Evolutionary conservation across 345 rosid genomes (phyloP).

Genomic region (Eucalyptus polybractea): DNA sequence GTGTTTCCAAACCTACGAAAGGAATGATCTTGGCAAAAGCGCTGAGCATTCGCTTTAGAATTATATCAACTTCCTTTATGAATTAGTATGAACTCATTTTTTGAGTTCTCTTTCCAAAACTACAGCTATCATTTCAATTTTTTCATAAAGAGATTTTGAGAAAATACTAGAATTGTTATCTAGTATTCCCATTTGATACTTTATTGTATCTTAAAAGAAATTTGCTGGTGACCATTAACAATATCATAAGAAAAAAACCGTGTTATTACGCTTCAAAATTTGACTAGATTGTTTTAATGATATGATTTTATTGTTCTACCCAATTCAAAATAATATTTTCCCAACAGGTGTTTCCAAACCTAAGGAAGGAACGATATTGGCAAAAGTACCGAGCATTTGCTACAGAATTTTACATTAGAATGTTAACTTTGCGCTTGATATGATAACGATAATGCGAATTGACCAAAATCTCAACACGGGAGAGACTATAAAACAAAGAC

Average conservation of each 20-base stretch:
- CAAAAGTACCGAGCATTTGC: fast-evolving
- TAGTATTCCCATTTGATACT: fast-evolving
- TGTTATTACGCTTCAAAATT: fast-evolving
- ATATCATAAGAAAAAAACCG: fast-evolving
- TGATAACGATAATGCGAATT: fast-evolving
- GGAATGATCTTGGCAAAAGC: neutral
- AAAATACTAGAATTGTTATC: no score
- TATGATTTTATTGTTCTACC: fast-evolving
- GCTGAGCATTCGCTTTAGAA: fast-evolving
- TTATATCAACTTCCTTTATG: no score
- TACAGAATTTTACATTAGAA: neutral
- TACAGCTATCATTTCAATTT: no score
- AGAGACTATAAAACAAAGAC: neutral
- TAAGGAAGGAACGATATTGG: neutral
- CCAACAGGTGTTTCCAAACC: fast-evolving
- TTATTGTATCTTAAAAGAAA: fast-evolving
- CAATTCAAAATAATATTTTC: fast-evolving
- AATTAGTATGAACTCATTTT: no score
- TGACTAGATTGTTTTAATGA: no score
- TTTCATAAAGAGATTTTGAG: no score
- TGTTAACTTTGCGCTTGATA: fast-evolving
- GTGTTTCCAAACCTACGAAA: neutral
- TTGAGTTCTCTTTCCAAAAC: no score
- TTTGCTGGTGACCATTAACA: fast-evolving
- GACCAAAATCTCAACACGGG: fast-evolving